phyloP scores from a whole-genome alignment of 129 eudicot species.

The Saposhnikovia divaricata region DNA sequence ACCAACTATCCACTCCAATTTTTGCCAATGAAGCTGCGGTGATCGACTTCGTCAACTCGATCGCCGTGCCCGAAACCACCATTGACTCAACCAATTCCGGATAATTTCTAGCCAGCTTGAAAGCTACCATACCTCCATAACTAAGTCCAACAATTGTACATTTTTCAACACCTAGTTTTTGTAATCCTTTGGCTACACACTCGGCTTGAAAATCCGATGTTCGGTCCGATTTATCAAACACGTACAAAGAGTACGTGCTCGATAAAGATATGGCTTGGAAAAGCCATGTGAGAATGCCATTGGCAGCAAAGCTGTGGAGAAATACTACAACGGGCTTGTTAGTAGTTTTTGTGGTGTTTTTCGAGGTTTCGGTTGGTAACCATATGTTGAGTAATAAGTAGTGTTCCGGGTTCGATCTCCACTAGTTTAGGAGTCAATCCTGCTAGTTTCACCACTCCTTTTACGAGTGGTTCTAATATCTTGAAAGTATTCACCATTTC shows the following conservation, averaged over 20 bases:
- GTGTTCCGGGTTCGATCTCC: constrained; percentile 44
- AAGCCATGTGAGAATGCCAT: constrained; percentile 49
- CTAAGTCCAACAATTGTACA: constrained; percentile 55
- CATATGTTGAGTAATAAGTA: constrained; percentile 32
- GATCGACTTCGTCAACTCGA: constrained; percentile 36
- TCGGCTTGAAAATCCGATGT: constrained; percentile 43
- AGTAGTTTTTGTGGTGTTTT: neutral
- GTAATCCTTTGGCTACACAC: constrained; percentile 40
- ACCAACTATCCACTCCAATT: constrained; percentile 28
- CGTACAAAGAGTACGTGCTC: constrained; percentile 24
- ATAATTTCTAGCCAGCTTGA: constrained; percentile 46
- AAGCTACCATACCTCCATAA: constrained; percentile 60
- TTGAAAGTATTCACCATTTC: constrained; percentile 33
- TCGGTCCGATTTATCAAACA: constrained; percentile 36
- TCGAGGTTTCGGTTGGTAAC: constrained; percentile 21
- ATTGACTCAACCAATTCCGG: constrained; percentile 43
- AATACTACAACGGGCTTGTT: constrained; percentile 32
- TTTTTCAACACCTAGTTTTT: constrained; percentile 33
- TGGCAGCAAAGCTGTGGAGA: constrained; percentile 39
- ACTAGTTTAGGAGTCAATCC: constrained; percentile 32
- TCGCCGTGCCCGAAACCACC: constrained; percentile 31
- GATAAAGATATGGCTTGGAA: constrained; percentile 35
- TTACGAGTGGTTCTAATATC: constrained; percentile 7
- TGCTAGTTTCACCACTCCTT: constrained; percentile 24
- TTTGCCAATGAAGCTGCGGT: constrained; percentile 7